Base-by-base conservation (phyloP, 2,329 filamentous ascomycete genomes). In the Colletotrichum agaves region DNA sequence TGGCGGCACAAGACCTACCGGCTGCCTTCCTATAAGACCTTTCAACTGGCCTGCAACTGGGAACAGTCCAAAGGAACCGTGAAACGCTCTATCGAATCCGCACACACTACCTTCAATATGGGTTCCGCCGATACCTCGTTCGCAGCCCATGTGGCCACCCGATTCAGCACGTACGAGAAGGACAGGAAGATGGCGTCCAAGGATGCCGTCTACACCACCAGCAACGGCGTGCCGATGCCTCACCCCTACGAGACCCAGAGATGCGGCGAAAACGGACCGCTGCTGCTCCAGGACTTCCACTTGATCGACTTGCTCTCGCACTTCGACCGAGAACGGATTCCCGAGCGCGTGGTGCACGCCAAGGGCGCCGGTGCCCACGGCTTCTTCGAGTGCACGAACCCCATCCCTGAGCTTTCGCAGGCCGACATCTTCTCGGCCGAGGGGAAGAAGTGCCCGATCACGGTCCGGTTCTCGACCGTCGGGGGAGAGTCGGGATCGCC, bases 381-480 rank as follows among this genome's bases (percentile, higher is more conserved):
- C 23, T 80, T 86, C 46, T 89, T 88, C 69, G 85, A 88, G 74
- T 81, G 84, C 23, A 86, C 83, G 1, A 75, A 85, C 43, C 85
- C 88, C 70, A 80, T 87, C 53, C 82, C 84, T 4, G 81, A 88
- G 69, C 73, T 88, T 55, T 87, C 84, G 1, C 79, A 78, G 2
- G 84, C 85, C 17, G 80, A 82, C 39, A 85, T 88, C 62, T 78
- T 88, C 4, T 83, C 73, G 44, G 76, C 75, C 2, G 74, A 84
- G 31, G 85, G 85, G 3, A 87, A 85, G 71, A 85, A 84, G 73
- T 85, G 82, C 0, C 76, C 80, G 3, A 60, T 71, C 10, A 43
- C 66, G 2, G 65, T 87, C 15, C 86, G 89, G 10, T 89, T 91
- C 74, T 91, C 89, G 0, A 91, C 88, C 2, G 90, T 93, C 5